Percentiles rank a stretch among this genome's conserved stretches.
phyloP scores from a whole-genome alignment of 2,329 filamentous ascomycete species.

The Fusarium subtropicale region DNA sequence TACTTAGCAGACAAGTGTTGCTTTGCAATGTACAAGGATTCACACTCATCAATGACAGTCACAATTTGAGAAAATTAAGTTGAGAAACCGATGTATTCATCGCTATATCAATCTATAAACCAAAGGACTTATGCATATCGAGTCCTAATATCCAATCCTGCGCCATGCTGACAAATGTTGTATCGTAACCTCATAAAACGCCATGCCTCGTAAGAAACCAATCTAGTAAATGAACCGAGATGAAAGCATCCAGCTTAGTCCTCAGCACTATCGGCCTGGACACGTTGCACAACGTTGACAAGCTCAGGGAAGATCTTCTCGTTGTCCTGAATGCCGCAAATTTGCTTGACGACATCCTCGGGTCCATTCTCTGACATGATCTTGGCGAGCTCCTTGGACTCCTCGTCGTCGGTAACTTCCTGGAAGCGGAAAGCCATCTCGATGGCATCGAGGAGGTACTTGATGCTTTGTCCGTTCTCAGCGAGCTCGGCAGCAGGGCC shows the following conservation, averaged over 20 bases:
- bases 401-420: slow-evolving; percentile 90
- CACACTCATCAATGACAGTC: background rate
- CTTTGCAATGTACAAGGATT: background rate
- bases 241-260: slow-evolving; percentile 53
- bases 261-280: slow-evolving; percentile 72
- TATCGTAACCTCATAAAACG: slow-evolving; percentile 46
- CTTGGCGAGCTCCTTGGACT: slow-evolving; percentile 86
- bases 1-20: background rate
- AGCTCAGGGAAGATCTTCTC: slow-evolving; percentile 84
- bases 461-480: slow-evolving; percentile 78
- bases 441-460: slow-evolving; percentile 81
- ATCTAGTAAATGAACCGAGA: background rate
- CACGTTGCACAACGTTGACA: slow-evolving; percentile 82
- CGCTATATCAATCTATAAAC: slow-evolving; percentile 38
- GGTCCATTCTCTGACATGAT: slow-evolving; percentile 81
- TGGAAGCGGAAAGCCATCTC: slow-evolving; percentile 97
- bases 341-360: slow-evolving; percentile 79
- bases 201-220: slow-evolving; percentile 24
- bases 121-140: slow-evolving; percentile 24
- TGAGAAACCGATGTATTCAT: slow-evolving; percentile 35
- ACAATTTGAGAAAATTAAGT: background rate
- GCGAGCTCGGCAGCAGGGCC: slow-evolving; percentile 90
- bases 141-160: slow-evolving; percentile 30
- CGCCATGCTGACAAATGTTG: slow-evolving; percentile 44
- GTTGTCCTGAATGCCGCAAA: slow-evolving; percentile 81